Evolutionary conservation across 2,329 filamentous ascomycete species (phyloP), one percentile per base, ranked within the genome.

Genomic region (Microascus cirrosus): DNA sequence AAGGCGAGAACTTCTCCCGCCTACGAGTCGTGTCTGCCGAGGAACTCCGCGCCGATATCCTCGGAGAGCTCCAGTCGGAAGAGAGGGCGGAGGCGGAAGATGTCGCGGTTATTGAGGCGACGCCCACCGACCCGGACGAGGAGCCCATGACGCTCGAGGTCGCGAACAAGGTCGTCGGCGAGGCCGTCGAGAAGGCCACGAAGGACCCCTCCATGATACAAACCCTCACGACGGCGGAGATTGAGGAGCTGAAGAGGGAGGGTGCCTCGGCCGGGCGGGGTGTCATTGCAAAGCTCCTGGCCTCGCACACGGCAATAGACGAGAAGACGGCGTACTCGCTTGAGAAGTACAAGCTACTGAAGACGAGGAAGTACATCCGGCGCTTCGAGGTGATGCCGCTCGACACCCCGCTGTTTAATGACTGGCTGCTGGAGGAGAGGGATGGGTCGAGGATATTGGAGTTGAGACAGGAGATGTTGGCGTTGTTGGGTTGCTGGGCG

Each of bases 321-420:
- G 88, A 97, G 74, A 99, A 99, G 78, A 97, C 94, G 0, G 80
- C 85, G 0, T 99, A 95, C 67, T 95, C 91, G 2, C 77, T 96
- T 59, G 92, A 93, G 51, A 99, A 99, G 71, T 99, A 99, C 73
- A 96, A 94, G 66, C 76, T 97, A 20, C 79, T 95, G 53, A 99
- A 99, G 75, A 87, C 89, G 62, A 92, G 86, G 69, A 99, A 99
- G 72, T 97, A 95, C 69, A 81, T 97, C 62, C 86, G 88, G 65
- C 80, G 91, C 13, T 97, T 99, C 67, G 90, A 88, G 0, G 83
- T 94, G 1, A 71, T 95, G 56, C 93, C 93, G 0, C 74, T 97
- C 63, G 91, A 96, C 66, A 84, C 95, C 15, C 79, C 85, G 0
- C 79, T 84, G 62, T 75, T 97, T 61, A 84, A 85, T 22, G 82